Base-by-base conservation (phyloP, 192 early-diverging fungal species). In the Funneliformis geosporum region DNA sequence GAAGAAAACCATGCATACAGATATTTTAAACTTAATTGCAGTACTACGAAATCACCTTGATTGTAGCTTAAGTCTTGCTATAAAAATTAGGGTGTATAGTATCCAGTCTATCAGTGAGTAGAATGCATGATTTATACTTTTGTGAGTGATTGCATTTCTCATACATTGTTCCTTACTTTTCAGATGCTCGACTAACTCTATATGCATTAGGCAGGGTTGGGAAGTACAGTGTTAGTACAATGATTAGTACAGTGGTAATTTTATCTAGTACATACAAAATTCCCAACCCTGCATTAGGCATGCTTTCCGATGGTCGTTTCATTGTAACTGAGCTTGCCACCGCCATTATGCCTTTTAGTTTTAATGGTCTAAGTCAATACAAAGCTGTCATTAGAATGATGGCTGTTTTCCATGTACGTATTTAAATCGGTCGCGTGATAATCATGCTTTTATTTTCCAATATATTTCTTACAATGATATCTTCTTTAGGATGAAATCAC, bases 271-370 rank as follows among this genome's bases (percentile, higher is more conserved):
- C n/a, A n/a, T n/a, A n/a, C n/a, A n/a, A n/a, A n/a, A n/a, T n/a
- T n/a, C n/a, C n/a, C n/a, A n/a, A n/a, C n/a, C n/a, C n/a, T 33
- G 33, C 33, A 33, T 33, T 33, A 33, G 2, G 33, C 2, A 79
- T 79, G 78, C 69, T 79, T 25, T 12, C 78, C 6, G 65, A 79
- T 79, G 78, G 69, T 0, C 25, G 78, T 11, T 79, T 79, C 28
- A 43, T 79, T 1, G 14, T 28, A 18, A 60, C 2, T 8, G 78
- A 79, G 7, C 78, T 79, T 60, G 69, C 69, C 28, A 43, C 46
- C 5, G 70, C 50, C 1, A 0, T 23, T 16, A 75, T 80, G 8
- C 79, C 66, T 72, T 80, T 80, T 21, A 73, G 55, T 5, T 79
- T 80, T 75, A 74, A 74, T 50, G 79, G 39, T 0, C 73, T 60